Base-by-base conservation (phyloP, 108 stramenopile species). In the Aurantiochytrium sp. region DNA sequence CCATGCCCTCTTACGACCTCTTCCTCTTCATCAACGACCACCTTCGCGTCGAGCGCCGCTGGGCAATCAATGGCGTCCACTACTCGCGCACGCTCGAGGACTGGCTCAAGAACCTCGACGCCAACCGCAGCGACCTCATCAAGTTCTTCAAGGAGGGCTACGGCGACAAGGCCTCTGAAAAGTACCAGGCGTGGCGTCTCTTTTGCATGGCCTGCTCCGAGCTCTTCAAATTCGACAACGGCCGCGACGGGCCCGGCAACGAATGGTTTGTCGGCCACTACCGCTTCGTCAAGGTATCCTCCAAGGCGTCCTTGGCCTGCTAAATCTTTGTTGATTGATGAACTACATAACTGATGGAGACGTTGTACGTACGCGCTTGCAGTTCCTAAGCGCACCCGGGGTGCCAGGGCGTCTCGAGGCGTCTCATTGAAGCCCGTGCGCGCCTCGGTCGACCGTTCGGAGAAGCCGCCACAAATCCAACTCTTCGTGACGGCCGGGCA, bases 151-250 rank as follows among this genome's bases (percentile, higher is more conserved):
- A 86, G 37, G 89, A 95, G 54, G 94, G 94, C 39, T 97, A 96
- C 87, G 95, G 96, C 87, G 85, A 87, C 50, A 42, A 85, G 4
- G 24, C 37, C 37, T 69, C 86, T 17, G 91, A 93, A 48, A 52
- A 89, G 52, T 89, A 91, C 88, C 94, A 97, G 55, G 94, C 96
- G 69, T 99, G 98, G 98, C 91, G 98, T 65, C 87, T 97, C 37
- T 99, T 99, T 91, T 99, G 96, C 89, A 89, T 99, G 89, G 96
- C 96, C 10, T 97, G 97, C 89, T 97, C 97, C 8, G 98, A 99
- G 88, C 90, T 97, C 81, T 99, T 96, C 91, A 95, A 92, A 52
- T 93, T 93, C 87, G 59, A 65, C 34, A 89, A 93, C 73, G 91
- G 93, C 39, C 50, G 50, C 59, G 34, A 65, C 19, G 59, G 59